Evolutionary conservation across 805 yeast species (phyloP).

Genomic region (Ogataea nitratoaversa): DNA sequence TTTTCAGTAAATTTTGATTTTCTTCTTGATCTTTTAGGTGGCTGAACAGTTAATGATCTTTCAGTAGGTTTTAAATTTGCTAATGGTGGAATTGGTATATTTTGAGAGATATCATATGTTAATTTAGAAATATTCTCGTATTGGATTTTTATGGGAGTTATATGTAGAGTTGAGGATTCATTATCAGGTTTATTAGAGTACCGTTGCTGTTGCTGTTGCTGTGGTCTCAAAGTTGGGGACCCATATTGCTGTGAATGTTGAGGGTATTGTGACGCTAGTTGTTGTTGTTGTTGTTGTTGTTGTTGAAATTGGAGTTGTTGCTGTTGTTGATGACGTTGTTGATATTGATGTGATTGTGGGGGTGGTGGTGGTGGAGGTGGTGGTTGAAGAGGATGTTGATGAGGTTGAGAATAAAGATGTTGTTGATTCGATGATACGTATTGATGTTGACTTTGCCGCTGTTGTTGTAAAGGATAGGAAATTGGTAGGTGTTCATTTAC

Average conservation of each 20-base stretch:
- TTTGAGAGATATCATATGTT: slow-evolving; percentile 24
- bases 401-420: background rate
- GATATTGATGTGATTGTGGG: slow-evolving; percentile 7
- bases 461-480: too few relatives aligned
- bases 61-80: slow-evolving; percentile 17
- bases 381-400: slow-evolving; percentile 2
- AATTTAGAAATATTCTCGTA: slow-evolving; percentile 18
- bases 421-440: background rate
- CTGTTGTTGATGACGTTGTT: slow-evolving; percentile 5
- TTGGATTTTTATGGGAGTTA: slow-evolving; percentile 2
- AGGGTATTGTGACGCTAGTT: background rate
- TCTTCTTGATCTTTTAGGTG: slow-evolving; percentile 48
- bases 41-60: slow-evolving; percentile 19
- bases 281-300: slow-evolving; percentile 1
- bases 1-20: slow-evolving; percentile 65
- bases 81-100: slow-evolving; percentile 27
- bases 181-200: background rate
- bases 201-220: slow-evolving; percentile 5
- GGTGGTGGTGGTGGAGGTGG: slow-evolving; percentile 4
- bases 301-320: slow-evolving; percentile 1
- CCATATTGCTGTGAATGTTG: background rate
- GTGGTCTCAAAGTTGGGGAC: too few relatives aligned
- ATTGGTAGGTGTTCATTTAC: too few relatives aligned
- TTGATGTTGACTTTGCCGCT: background rate
- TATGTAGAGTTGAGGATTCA: background rate